These are phyloP conservation scores for Kalaharituber pfeilii DNA, from an alignment of 2,329 filamentous ascomycete species.

Conservation along the genomic window DNA sequence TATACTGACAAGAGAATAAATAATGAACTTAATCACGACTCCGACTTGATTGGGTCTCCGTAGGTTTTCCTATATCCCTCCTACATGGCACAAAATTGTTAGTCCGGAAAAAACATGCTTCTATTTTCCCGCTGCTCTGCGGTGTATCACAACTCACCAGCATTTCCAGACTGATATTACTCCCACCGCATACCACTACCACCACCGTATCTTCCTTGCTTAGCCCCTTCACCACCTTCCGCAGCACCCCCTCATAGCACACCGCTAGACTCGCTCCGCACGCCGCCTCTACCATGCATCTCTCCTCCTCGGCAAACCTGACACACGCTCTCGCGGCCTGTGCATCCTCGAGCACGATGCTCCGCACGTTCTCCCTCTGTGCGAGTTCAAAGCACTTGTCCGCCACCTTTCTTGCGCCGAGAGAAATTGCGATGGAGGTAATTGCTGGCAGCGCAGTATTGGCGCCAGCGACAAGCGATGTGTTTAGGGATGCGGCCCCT, in stretches of 20 bases:
- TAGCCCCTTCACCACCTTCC: slow-evolving; percentile 41
- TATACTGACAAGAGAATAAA: too few species aligned
- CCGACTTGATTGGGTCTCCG: too few species aligned
- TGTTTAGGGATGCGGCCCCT: slow-evolving; percentile 52
- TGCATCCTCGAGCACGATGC: slow-evolving; percentile 50
- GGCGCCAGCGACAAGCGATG: slow-evolving; percentile 39
- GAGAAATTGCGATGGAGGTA: slow-evolving; percentile 54
- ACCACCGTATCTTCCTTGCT: slow-evolving; percentile 56
- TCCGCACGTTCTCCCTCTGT: slow-evolving; percentile 34
- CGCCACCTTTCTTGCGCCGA: slow-evolving; percentile 58
- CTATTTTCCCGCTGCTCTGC: neutral
- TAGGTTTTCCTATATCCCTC: neutral
- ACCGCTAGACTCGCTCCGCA: slow-evolving; percentile 66
- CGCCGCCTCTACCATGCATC: slow-evolving; percentile 63
- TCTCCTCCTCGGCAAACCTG: slow-evolving; percentile 63
- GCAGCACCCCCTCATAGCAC: slow-evolving; percentile 45
- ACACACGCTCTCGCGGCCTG: slow-evolving; percentile 66
- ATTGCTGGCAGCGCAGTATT: slow-evolving; percentile 52
- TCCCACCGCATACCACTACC: slow-evolving; percentile 60
- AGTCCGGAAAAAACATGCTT: neutral
- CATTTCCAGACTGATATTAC: slow-evolving; percentile 1
- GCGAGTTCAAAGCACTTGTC: slow-evolving; percentile 50
- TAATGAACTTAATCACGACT: too few species aligned
- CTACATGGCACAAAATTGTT: too few species aligned
- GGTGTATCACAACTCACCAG: neutral